These are phyloP conservation scores for Populus nigra DNA, from an alignment of 345 rosid species.

Conservation along the genomic window DNA sequence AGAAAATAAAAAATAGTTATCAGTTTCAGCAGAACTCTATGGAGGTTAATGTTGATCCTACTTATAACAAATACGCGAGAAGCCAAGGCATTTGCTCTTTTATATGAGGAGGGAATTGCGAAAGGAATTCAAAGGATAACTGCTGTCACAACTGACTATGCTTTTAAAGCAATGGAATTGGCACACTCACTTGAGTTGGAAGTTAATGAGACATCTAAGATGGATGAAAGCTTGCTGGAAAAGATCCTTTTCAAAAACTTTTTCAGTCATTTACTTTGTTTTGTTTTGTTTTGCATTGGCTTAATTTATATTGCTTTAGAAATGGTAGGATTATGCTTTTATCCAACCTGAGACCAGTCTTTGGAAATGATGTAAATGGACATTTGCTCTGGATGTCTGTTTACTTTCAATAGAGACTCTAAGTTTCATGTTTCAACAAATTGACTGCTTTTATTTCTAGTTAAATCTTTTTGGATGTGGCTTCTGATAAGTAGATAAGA, in stretches of 20 bases:
- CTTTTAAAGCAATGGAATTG: constrained; percentile 62
- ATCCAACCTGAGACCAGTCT: neutral
- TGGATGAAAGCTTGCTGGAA: constrained; percentile 71
- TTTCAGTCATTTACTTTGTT: neutral
- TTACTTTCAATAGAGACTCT: neutral
- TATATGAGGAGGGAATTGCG: constrained; percentile 94
- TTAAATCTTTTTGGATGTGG: neutral
- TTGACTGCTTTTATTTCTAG: neutral
- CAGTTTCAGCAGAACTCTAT: constrained; percentile 76
- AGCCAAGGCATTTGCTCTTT: constrained; percentile 92
- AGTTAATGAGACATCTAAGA: constrained; percentile 57
- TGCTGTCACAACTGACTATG: constrained; percentile 81
- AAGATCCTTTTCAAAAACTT: constrained; percentile 43
- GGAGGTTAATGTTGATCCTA: constrained; percentile 59
- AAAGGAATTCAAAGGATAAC: constrained; percentile 87
- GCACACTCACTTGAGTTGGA: constrained; percentile 67
- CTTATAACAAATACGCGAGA: constrained; percentile 79
- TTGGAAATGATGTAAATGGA: neutral
- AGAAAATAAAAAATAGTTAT: constrained; percentile 69
- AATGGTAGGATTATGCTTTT: neutral
- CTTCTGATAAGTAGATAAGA: neutral
- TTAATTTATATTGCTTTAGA: neutral
- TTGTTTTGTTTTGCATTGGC: neutral
- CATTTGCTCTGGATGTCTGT: neutral
- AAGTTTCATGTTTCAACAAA: neutral